phyloP scores from a whole-genome alignment of 1,139 yeast genomes.

The Lodderomyces oxycetoniae region DNA sequence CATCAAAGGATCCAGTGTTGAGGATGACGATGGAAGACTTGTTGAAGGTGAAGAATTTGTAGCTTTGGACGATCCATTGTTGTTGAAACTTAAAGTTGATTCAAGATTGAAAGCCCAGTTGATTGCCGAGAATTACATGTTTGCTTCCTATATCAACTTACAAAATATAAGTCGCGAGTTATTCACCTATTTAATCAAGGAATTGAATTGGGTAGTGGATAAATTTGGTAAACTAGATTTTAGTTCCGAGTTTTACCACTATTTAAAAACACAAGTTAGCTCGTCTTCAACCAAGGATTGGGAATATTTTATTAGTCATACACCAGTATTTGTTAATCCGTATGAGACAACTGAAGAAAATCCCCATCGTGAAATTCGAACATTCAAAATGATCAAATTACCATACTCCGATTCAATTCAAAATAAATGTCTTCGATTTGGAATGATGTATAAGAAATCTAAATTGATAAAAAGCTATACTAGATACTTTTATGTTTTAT shows the following conservation, averaged over 20 bases:
- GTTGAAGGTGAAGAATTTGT: conserved; percentile 19
- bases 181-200: conserved; percentile 37
- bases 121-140: conserved; percentile 41
- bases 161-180: conserved; percentile 44
- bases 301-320: conserved; percentile 37
- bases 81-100: conserved; percentile 38
- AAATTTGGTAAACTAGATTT: conserved; percentile 30
- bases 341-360: conserved; percentile 23
- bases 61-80: conserved; percentile 40
- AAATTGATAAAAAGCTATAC: conserved; percentile 40
- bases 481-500: conserved; percentile 35
- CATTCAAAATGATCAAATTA: conserved; percentile 24
- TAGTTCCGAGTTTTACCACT: conserved; percentile 15
- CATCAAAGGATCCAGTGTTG: conserved; percentile 19
- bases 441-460: conserved; percentile 40
- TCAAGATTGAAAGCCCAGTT: conserved; percentile 41
- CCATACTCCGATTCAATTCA: conserved; percentile 40
- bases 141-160: conserved; percentile 41
- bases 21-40: conserved; percentile 13
- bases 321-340: conserved; percentile 34
- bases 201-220: conserved; percentile 30
- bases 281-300: conserved; percentile 29
- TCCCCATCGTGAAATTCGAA: conserved; percentile 30
- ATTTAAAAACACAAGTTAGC: conserved; percentile 21
- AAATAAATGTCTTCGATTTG: conserved; percentile 43